Evolutionary conservation across 1,139 yeast species (phyloP).

Genomic region (Fermentozyma sake): DNA sequence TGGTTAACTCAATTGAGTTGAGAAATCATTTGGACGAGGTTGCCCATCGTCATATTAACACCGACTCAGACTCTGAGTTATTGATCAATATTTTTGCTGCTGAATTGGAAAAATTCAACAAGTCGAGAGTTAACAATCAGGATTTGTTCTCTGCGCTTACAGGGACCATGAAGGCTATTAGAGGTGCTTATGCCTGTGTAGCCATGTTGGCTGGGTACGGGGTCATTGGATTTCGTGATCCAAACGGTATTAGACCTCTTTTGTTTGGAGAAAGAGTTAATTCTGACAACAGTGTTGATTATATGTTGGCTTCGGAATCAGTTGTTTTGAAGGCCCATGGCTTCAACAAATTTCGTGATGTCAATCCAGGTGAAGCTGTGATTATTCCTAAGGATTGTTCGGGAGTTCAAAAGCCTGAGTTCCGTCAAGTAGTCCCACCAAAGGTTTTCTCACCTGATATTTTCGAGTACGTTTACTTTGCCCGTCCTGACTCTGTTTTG

Average conservation of each 20-base stretch:
- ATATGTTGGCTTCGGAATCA: conserved; percentile 93
- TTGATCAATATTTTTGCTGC: conserved; percentile 86
- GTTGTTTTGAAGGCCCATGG: conserved; percentile 96
- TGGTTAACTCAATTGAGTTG: conserved; percentile 80
- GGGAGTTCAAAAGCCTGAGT: conserved; percentile 53
- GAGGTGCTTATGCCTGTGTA: conserved; percentile 96
- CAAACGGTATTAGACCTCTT: conserved; percentile 92
- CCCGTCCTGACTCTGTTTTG: conserved; percentile 92
- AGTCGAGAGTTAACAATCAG: conserved; percentile 85
- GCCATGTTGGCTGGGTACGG: conserved; percentile 97
- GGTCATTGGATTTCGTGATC: conserved; percentile 91
- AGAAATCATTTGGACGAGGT: conserved; percentile 81
- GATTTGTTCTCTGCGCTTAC: conserved; percentile 84
- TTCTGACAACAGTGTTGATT: conserved; percentile 72
- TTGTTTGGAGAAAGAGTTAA: conserved; percentile 75
- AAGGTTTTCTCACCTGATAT: conserved; percentile 87
- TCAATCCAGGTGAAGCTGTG: conserved; percentile 94
- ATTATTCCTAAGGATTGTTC: conserved; percentile 71
- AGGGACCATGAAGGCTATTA: conserved; percentile 73
- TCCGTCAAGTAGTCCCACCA: conserved; percentile 81
- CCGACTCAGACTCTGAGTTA: conserved; percentile 93
- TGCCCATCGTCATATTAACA: conserved; percentile 95
- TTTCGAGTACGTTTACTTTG: conserved; percentile 95
- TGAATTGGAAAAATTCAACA: conserved; percentile 86
- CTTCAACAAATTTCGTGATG: conserved; percentile 71